Conservation (phyloP, 1,284 basidiomycete genomes). For the Laetiporus sulphureus region DNA sequence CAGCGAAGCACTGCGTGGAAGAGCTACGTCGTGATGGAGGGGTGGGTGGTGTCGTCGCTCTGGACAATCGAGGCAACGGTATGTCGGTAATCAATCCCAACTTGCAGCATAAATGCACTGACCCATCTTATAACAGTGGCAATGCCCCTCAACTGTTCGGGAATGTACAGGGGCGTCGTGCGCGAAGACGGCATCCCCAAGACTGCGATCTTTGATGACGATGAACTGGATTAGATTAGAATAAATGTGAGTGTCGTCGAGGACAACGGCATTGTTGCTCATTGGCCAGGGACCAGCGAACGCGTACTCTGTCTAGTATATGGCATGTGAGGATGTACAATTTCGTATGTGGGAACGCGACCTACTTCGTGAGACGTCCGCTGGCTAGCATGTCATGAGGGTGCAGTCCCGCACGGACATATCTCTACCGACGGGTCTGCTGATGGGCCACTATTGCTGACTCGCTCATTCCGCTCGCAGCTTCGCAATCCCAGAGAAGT, state of each 20-base stretch:
- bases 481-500: too few relatives aligned
- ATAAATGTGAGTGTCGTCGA: background rate
- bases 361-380: too few relatives aligned
- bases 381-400: too few relatives aligned
- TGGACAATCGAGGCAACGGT: slow-evolving; percentile 63
- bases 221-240: slow-evolving; percentile 35
- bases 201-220: slow-evolving; percentile 74
- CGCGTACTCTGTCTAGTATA: too few relatives aligned
- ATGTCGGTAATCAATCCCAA: slow-evolving; percentile 9
- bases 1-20: slow-evolving; percentile 48
- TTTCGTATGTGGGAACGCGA: too few relatives aligned
- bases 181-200: slow-evolving; percentile 56
- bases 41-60: slow-evolving; percentile 63
- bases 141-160: slow-evolving; percentile 64
- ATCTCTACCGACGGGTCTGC: too few relatives aligned
- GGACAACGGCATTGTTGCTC: too few relatives aligned
- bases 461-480: too few relatives aligned
- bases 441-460: too few relatives aligned
- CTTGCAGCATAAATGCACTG: background rate
- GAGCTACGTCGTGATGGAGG: slow-evolving; percentile 52
- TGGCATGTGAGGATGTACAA: too few relatives aligned
- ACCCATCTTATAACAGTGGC: slow-evolving; percentile 37
- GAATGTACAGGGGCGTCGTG: slow-evolving; percentile 80
- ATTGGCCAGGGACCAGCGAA: too few relatives aligned
- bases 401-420: too few relatives aligned